Evolutionary conservation across 2,329 filamentous ascomycete species (phyloP).

Genomic region (Fusarium temperatum): DNA sequence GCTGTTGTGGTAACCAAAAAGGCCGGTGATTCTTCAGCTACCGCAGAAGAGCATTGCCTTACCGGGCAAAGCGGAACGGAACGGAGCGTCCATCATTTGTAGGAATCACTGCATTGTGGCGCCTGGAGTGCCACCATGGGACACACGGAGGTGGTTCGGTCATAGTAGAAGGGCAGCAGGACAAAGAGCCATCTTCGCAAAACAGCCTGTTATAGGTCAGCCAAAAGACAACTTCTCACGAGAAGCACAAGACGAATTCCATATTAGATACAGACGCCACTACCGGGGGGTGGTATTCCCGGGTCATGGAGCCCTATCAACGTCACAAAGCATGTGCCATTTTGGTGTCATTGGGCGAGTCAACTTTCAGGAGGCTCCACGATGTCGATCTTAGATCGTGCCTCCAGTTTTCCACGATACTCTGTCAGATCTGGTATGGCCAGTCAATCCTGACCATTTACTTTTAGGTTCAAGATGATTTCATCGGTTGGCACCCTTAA

Average conservation of each 20-base stretch:
- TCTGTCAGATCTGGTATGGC: constrained; percentile 6
- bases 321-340: constrained; percentile 18
- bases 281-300: background rate
- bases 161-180: background rate
- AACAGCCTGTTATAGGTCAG: constrained; percentile 5
- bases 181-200: background rate
- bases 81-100: background rate
- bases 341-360: background rate
- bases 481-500: constrained; percentile 7
- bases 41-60: background rate
- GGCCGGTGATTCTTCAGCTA: background rate
- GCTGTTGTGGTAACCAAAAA: background rate
- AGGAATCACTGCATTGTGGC: constrained; percentile 1
- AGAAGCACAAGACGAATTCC: background rate
- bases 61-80: constrained; percentile 1
- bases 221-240: background rate
- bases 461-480: constrained; percentile 23
- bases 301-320: constrained; percentile 3
- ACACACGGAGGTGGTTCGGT: background rate
- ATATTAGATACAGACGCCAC: background rate
- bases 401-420: background rate
- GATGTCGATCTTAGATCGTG: background rate
- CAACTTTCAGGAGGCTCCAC: background rate
- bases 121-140: background rate
- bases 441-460: constrained; percentile 1